Conservation (phyloP, 768 basidiomycete genomes). For the Pleurotus salmoneostramineus region DNA sequence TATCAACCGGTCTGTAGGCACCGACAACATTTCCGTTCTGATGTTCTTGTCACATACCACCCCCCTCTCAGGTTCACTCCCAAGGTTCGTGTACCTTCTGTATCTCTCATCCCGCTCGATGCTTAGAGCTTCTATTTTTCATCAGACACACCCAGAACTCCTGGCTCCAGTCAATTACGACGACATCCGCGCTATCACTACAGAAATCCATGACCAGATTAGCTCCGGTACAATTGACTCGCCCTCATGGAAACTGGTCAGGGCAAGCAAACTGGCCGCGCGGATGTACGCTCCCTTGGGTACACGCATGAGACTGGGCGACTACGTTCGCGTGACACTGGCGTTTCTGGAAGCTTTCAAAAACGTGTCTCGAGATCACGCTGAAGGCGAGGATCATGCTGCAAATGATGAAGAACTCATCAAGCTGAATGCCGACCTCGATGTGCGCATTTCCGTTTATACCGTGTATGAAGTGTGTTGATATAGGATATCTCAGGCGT, state of each 20-base stretch:
- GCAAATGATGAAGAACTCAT: constrained; percentile 22
- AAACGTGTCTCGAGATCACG: constrained; percentile 23
- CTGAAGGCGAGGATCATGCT: constrained; percentile 1
- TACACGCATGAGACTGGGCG: constrained; percentile 79
- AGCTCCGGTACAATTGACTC: constrained; percentile 78
- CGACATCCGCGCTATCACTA: constrained; percentile 56
- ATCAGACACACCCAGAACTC: constrained; percentile 67
- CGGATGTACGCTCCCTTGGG: constrained; percentile 87
- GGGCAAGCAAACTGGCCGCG: constrained; percentile 72
- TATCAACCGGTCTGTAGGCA: constrained; percentile 6
- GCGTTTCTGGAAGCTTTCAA: constrained; percentile 79
- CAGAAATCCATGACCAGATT: constrained; percentile 63
- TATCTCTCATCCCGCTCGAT: constrained; percentile 4
- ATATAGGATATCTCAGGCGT: constrained; percentile 37
- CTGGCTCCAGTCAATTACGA: constrained; percentile 62
- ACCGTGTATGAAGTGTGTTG: not conserved
- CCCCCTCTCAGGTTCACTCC: constrained; percentile 62
- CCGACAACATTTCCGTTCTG: constrained; percentile 74
- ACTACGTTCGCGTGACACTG: constrained; percentile 74
- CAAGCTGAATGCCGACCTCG: constrained; percentile 49
- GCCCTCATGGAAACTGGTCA: constrained; percentile 78
- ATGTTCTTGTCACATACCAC: constrained; percentile 83
- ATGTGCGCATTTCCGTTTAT: constrained; percentile 34
- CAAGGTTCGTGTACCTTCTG: constrained; percentile 35
- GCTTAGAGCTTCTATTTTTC: not conserved